Conservation (phyloP, 352 stramenopile species). For the Phytophthora sp. region DNA sequence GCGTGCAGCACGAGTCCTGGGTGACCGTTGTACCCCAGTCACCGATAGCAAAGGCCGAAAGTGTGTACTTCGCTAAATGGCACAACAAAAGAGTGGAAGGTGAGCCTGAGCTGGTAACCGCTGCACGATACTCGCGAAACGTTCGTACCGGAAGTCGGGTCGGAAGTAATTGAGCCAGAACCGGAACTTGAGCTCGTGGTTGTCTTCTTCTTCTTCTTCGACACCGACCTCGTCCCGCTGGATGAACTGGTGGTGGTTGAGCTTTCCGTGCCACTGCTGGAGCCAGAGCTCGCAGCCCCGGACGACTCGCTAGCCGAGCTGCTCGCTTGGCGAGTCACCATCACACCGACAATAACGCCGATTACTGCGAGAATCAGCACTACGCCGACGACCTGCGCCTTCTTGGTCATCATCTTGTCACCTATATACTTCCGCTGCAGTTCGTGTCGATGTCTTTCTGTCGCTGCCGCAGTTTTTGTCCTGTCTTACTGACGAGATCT, state of each 20-base stretch:
- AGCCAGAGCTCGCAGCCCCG: conserved; percentile 25
- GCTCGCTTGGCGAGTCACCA: conserved; percentile 37
- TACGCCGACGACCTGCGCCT: conserved; percentile 43
- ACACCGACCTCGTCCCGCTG: conserved; percentile 27
- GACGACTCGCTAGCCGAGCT: conserved; percentile 38
- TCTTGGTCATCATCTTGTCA: conserved; percentile 42
- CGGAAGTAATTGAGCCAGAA: conserved; percentile 47
- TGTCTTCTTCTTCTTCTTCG: conserved; percentile 37
- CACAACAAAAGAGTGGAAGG: background rate
- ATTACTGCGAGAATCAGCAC: conserved; percentile 55
- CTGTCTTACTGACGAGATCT: conserved; percentile 22
- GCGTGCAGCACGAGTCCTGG: conserved; percentile 59
- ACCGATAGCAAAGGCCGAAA: conserved; percentile 62
- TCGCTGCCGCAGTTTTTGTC: conserved; percentile 24
- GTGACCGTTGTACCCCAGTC: conserved; percentile 61
- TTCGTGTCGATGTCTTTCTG: conserved; percentile 4
- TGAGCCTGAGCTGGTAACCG: background rate
- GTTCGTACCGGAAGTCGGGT: conserved; percentile 50
- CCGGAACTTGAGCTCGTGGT: conserved; percentile 32
- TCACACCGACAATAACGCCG: conserved; percentile 51
- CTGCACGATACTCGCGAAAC: background rate
- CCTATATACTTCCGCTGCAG: conserved; percentile 4
- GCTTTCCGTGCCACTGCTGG: conserved; percentile 10
- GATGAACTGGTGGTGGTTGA: conserved; percentile 30
- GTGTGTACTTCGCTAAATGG: conserved; percentile 38